These are phyloP conservation scores for Daedalea quercina DNA, from an alignment of 768 basidiomycete species.

Conservation along the genomic window DNA sequence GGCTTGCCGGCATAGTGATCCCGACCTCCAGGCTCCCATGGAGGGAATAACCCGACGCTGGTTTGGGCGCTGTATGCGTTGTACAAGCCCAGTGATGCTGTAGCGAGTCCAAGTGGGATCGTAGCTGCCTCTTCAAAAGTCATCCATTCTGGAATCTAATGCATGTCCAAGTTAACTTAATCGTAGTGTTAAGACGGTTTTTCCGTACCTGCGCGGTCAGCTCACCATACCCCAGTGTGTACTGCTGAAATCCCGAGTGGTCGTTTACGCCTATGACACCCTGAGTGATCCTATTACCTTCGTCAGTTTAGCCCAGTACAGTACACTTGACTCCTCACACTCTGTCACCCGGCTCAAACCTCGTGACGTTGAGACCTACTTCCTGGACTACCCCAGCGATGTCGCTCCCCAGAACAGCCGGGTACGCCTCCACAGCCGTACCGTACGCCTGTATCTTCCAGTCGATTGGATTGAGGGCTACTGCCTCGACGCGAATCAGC, in stretches of 20 bases:
- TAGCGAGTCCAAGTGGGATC: not conserved
- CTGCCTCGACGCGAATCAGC: conserved; percentile 23
- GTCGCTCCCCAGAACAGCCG: conserved; percentile 24
- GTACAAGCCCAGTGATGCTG: not conserved
- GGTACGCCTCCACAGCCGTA: conserved; percentile 19
- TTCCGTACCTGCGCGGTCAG: conserved; percentile 15
- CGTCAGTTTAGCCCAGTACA: not conserved
- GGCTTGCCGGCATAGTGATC: conserved; percentile 13
- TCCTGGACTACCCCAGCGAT: conserved; percentile 24
- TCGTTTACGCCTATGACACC: conserved; percentile 2
- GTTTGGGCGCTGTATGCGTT: not conserved
- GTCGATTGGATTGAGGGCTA: conserved; percentile 27
- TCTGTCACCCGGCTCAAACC: conserved; percentile 24
- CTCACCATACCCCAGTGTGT: conserved; percentile 14
- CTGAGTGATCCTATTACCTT: conserved; percentile 4
- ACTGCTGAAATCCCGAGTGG: conserved; percentile 16
- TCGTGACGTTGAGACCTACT: conserved; percentile 19
- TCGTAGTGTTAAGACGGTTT: not conserved
- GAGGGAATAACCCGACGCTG: conserved; percentile 7
- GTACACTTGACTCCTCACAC: conserved; percentile 9
- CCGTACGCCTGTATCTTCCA: conserved; percentile 25
- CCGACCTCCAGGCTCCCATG: conserved; percentile 11
- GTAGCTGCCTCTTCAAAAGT: not conserved
- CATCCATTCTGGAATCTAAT: conserved; percentile 1
- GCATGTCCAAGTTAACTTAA: too few species aligned